phyloP scores from a whole-genome alignment of 352 stramenopile genomes.

The Globisporangium solare region DNA sequence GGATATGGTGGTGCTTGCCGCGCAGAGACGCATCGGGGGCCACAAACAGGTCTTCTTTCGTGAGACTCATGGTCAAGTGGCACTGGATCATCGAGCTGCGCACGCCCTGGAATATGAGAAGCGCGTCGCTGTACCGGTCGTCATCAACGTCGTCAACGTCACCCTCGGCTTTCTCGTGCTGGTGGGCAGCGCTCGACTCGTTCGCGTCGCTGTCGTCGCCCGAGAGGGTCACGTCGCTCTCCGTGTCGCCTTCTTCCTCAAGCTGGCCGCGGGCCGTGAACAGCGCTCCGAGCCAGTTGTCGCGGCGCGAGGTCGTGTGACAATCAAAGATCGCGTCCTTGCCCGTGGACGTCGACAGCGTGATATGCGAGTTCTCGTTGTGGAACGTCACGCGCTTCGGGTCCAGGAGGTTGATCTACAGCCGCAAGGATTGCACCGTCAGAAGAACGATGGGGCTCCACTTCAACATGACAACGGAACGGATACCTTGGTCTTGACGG shows the following conservation, averaged over 20 bases:
- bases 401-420: constrained; percentile 58
- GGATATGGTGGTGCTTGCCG: constrained; percentile 26
- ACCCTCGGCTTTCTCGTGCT: constrained; percentile 11
- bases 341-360: constrained; percentile 34
- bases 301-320: constrained; percentile 31
- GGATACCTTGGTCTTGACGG: constrained; percentile 57
- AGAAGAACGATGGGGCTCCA: not conserved
- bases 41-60: constrained; percentile 24
- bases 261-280: constrained; percentile 40
- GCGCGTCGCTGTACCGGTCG: constrained; percentile 43
- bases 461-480: not conserved
- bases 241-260: constrained; percentile 24
- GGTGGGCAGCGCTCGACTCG: not conserved
- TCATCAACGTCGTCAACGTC: constrained; percentile 22
- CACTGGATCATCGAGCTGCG: constrained; percentile 63
- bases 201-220: constrained; percentile 32
- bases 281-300: constrained; percentile 62
- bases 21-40: constrained; percentile 6
- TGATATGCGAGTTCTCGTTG: constrained; percentile 50
- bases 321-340: constrained; percentile 51
- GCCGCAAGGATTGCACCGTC: not conserved
- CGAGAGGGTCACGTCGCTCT: constrained; percentile 41
- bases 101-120: constrained; percentile 53
- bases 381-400: constrained; percentile 53
- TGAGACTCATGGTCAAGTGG: constrained; percentile 39